Conservation (phyloP, 2,329 filamentous ascomycete species). For the Fusarium phyllophilum region DNA sequence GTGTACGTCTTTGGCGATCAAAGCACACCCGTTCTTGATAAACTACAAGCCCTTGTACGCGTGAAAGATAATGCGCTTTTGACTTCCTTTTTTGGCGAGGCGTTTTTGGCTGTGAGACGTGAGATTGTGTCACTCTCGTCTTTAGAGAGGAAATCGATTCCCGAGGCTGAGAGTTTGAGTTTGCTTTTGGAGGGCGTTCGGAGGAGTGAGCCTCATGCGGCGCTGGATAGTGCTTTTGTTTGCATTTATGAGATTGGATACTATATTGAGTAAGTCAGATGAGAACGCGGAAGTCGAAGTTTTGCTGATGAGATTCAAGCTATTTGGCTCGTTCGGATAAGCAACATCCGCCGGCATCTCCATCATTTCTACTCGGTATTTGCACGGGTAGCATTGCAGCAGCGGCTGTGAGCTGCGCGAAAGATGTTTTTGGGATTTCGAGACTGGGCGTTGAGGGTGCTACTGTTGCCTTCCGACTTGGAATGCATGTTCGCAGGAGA, state of each 20-base stretch:
- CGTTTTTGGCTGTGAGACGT: not conserved
- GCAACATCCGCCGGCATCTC: not conserved
- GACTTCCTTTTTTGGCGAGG: not conserved
- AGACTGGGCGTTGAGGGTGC: not conserved
- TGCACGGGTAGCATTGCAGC: not conserved
- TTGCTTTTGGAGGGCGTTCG: not conserved
- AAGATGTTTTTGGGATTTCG: not conserved
- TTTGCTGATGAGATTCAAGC: not conserved
- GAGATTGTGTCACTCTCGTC: not conserved
- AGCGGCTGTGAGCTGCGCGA: rapidly evolving
- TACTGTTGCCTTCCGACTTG: not conserved
- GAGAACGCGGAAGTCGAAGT: rapidly evolving
- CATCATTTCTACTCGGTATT: not conserved
- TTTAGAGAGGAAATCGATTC: not conserved
- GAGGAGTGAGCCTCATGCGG: not conserved
- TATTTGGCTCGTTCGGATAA: not conserved
- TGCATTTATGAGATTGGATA: constrained; percentile 1
- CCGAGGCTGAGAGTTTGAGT: not conserved
- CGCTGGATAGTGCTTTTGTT: not conserved
- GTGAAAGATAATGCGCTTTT: not conserved
- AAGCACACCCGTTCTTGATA: not conserved
- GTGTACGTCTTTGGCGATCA: constrained; percentile 2
- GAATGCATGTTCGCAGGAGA: not conserved
- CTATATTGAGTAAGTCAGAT: not conserved
- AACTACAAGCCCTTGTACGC: not conserved